Base-by-base conservation (phyloP, 345 rosid genomes). In the Gossypium herbaceum region DNA sequence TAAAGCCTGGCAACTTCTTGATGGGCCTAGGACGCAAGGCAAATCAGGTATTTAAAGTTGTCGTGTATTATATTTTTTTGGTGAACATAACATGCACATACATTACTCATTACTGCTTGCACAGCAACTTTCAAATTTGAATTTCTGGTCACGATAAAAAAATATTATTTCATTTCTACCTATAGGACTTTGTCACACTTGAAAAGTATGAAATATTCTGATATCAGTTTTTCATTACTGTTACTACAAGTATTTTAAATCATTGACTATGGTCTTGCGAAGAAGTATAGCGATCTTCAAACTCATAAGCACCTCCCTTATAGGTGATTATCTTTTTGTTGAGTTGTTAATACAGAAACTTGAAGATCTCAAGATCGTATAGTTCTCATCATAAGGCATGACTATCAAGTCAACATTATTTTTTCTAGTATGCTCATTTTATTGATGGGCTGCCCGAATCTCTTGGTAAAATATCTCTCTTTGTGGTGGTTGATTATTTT, bases 11-110 rank as follows among this genome's bases (percentile, higher is more conserved):
- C 77, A 92, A 92, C 76, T 92, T 92, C 72, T 83, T 92, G 63
- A 88, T 92, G 97, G 97, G 97, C 57, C 82, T 92, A 39, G 94
- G 97, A 24, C 89, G 93, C 84, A 90, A 88, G 81, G 93, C 94
- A 22, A 90, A 90, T 83, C 93, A 90, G 92, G 97, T 90, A 77
- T 9, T 16, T 52, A 51, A 51, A 60, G 11, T 76, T 47, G 9
- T 51, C 2, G 15, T 41, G 55, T 1, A 72, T 27, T 61, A 25
- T 45, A 17, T 7, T 13, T 15, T 47, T 15, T 29, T 48, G 19
- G 45, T 4, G 9, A 17, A 25, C 52, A 51, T 51, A 69, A 17
- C 59, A 27, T 17, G 9, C 16, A 3, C 54, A 12, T 22, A 6
- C 34, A 17, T 8, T 1, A 10, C 12, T 3, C 41, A 47, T 47